Base-by-base conservation (phyloP, 148 eudicot genomes). In the Amaranthus palmeri region DNA sequence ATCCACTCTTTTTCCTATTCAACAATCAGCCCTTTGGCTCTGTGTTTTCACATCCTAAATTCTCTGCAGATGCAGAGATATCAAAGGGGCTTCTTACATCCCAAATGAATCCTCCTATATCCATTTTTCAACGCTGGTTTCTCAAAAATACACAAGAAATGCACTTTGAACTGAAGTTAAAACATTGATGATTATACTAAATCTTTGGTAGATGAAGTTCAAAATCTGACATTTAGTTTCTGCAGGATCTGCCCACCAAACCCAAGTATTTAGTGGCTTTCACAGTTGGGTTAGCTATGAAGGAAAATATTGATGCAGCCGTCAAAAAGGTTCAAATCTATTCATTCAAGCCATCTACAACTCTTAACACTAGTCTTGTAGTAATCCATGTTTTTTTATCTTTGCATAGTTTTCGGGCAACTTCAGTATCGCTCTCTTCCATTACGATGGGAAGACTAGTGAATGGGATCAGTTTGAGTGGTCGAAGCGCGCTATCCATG, bases 401-500 rank as follows among this genome's bases (percentile, higher is more conserved):
- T 9, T 67, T 59, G 18, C 72, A 50, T 85, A 92, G 91, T 92
- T 92, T 65, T 92, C 97, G 7, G 88, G 81, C 41, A 78, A 92
- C 82, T 92, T 92, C 73, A 86, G 90, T 11, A 79, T 92, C 65
- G 76, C 88, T 61, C 84, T 92, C 59, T 92, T 92, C 68, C 97
- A 90, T 78, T 92, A 92, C 61, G 97, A 92, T 76, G 92, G 88
- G 12, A 77, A 73, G 75, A 83, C 84, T 57, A 85, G 80, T 54
- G 97, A 92, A 63, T 92, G 97, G 96, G 89, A 88, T 72, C 84
- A 86, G 69, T 90, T 85, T 74, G 96, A 88, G 68, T 92, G 97
- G 97, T 92, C 97, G 43, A 85, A 84, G 72, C 83, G 79, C 15
- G 97, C 92, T 59, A 84, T 90, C 69, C 97, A 90, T 77, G 74